Evolutionary conservation across 2,329 filamentous ascomycete species (phyloP).

Genomic region (Aspergillus sp.): DNA sequence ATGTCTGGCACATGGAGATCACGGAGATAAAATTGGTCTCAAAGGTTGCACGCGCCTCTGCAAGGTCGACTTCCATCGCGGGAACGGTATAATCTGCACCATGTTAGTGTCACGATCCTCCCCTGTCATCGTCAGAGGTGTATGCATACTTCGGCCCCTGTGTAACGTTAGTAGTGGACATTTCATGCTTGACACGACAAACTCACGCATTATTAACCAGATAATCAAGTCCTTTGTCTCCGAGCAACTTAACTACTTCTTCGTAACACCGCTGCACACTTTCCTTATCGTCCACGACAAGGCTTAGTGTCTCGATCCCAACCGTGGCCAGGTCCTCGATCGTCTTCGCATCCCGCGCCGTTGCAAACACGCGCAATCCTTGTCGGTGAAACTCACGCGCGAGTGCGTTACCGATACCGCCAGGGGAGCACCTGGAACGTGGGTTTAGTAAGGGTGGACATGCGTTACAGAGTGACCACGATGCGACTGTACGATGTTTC

Average conservation of each 20-base stretch:
- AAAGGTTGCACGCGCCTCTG: slow-evolving; percentile 47
- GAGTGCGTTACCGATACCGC: slow-evolving; percentile 58
- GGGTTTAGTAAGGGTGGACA: neutral
- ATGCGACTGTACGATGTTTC: neutral
- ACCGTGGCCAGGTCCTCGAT: slow-evolving; percentile 49
- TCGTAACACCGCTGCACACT: slow-evolving; percentile 48
- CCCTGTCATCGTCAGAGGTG: neutral
- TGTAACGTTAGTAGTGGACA: slow-evolving; percentile 8
- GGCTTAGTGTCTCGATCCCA: slow-evolving; percentile 53
- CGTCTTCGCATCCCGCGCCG: slow-evolving; percentile 50
- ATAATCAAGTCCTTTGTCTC: slow-evolving; percentile 51
- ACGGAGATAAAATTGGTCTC: slow-evolving; percentile 58
- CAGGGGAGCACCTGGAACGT: slow-evolving; percentile 38
- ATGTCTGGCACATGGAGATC: slow-evolving; percentile 57
- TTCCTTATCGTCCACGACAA: slow-evolving; percentile 52
- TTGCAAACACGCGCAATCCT: slow-evolving; percentile 58
- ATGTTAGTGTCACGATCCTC: slow-evolving; percentile 5
- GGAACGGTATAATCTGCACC: slow-evolving; percentile 54
- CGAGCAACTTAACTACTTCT: slow-evolving; percentile 46
- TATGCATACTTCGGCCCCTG: slow-evolving; percentile 31
- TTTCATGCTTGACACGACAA: neutral
- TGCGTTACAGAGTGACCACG: neutral
- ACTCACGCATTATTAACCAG: slow-evolving; percentile 58
- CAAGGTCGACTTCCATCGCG: slow-evolving; percentile 53
- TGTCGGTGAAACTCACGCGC: slow-evolving; percentile 54